A percentile compares a stretch with the other conserved stretches of the same genome.
Evolutionary conservation across 2,329 filamentous ascomycete species (phyloP).

Genomic region (Clonostachys rhizophaga): DNA sequence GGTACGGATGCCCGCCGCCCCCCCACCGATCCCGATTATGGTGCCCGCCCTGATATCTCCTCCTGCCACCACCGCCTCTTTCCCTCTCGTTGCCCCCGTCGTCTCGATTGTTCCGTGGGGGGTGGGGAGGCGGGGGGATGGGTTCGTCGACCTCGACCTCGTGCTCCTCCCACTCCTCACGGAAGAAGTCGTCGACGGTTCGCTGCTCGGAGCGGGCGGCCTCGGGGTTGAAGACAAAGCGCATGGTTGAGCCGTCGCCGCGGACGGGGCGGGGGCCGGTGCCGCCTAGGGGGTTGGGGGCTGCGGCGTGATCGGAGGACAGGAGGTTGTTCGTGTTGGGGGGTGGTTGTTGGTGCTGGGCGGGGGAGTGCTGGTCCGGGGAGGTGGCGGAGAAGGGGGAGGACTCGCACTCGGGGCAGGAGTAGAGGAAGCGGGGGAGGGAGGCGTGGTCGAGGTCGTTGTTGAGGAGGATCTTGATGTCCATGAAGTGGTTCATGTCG

Average conservation of each 20-base stretch:
- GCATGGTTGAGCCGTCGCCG: constrained; percentile 58
- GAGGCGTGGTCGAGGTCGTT: constrained; percentile 65
- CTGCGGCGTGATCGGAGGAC: background rate
- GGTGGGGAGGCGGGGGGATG: constrained; percentile 24
- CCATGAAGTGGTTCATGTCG: constrained; percentile 74
- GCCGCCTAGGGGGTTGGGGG: background rate
- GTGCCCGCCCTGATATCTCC: constrained; percentile 8
- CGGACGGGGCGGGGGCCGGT: constrained; percentile 9
- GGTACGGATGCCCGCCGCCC: background rate
- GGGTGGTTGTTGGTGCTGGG: background rate
- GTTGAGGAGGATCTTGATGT: constrained; percentile 83
- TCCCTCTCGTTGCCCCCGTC: constrained; percentile 1
- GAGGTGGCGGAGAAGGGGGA: constrained; percentile 16
- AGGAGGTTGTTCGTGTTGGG: background rate
- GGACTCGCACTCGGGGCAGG: constrained; percentile 46
- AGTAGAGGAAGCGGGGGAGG: constrained; percentile 59
- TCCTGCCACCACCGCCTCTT: constrained; percentile 6
- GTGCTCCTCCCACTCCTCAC: constrained; percentile 71
- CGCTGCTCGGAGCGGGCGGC: constrained; percentile 68
- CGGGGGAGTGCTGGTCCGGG: background rate
- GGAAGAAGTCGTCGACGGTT: constrained; percentile 63
- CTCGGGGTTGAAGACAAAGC: constrained; percentile 83
- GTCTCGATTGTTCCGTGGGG: constrained; percentile 7
- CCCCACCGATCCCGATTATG: background rate
- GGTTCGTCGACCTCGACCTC: constrained; percentile 72